These are phyloP conservation scores for Pilaira anomala DNA, from an alignment of 192 early-diverging fungal genomes.

Conservation along the genomic window DNA sequence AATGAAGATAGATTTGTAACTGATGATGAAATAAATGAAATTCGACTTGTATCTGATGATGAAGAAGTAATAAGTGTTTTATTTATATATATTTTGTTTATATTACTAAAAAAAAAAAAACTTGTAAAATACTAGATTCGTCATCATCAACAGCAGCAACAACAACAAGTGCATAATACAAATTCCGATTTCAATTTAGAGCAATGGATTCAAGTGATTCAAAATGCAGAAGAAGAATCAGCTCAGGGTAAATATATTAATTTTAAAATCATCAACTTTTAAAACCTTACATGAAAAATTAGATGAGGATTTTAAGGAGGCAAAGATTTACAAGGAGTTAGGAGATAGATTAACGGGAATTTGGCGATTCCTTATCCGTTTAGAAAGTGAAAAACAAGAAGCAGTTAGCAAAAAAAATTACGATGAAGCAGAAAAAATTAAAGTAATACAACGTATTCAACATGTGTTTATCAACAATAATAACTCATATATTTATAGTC, in stretches of 20 bases:
- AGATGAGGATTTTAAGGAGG: slow-evolving; percentile 60
- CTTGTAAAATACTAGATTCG: no score
- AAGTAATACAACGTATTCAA: slow-evolving; percentile 35
- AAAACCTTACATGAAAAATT: no score
- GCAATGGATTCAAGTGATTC: slow-evolving; percentile 35
- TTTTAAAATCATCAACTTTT: background rate
- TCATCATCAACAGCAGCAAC: no score
- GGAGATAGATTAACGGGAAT: background rate
- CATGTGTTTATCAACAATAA: background rate
- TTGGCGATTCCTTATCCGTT: slow-evolving; percentile 4
- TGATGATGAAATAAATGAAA: no score
- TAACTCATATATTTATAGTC: background rate
- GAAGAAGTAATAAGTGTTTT: no score
- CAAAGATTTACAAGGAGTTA: slow-evolving; percentile 53
- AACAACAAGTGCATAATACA: no score
- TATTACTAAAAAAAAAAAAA: no score
- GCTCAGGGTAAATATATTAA: slow-evolving; percentile 41
- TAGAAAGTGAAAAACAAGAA: slow-evolving; percentile 51
- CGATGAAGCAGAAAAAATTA: slow-evolving; percentile 64
- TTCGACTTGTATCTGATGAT: slow-evolving; percentile 4
- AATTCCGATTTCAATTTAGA: slow-evolving; percentile 3
- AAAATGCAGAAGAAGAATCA: slow-evolving; percentile 46
- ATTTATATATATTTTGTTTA: no score
- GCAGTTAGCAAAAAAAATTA: slow-evolving; percentile 67
- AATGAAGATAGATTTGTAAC: background rate